Conservation (phyloP, 768 basidiomycete genomes). For the Kwoniella heveanensis region DNA sequence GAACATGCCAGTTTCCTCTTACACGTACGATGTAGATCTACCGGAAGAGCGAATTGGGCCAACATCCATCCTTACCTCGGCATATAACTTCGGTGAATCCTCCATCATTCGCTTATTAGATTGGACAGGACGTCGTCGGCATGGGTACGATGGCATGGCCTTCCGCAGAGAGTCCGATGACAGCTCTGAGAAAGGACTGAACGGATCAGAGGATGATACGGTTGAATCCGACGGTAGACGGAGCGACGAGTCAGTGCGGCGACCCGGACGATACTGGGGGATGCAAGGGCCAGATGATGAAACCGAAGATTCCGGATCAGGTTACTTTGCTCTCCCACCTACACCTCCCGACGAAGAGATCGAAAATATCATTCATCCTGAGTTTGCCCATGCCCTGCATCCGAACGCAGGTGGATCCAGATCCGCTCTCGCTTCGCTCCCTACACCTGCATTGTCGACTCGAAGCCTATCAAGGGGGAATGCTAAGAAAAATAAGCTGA, state of each 20-base stretch:
- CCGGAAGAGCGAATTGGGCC: slow-evolving; percentile 1
- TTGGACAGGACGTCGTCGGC: slow-evolving; percentile 18
- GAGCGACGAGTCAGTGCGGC: slow-evolving; percentile 14
- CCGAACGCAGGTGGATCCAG: not conserved
- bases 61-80: slow-evolving; percentile 23
- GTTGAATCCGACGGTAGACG: slow-evolving; percentile 9
- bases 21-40: not conserved
- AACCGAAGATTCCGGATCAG: slow-evolving; percentile 12
- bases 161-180: slow-evolving; percentile 26
- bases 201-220: slow-evolving; percentile 30
- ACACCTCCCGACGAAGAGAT: slow-evolving; percentile 29
- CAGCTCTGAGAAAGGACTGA: slow-evolving; percentile 26
- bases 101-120: slow-evolving; percentile 24
- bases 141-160: not conserved
- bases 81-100: slow-evolving; percentile 39
- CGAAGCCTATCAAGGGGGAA: slow-evolving; percentile 25
- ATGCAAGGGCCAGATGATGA: slow-evolving; percentile 17
- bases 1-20: not conserved
- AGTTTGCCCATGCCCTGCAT: slow-evolving; percentile 16
- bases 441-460: slow-evolving; percentile 43
- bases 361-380: not conserved
- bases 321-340: slow-evolving; percentile 44
- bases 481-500: slow-evolving; percentile 18
- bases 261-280: slow-evolving; percentile 29
- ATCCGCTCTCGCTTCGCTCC: slow-evolving; percentile 19